Percentiles rank a stretch among this genome's conserved stretches.
phyloP scores from a whole-genome alignment of 768 basidiomycete genomes.

The Amanita pallidorosea region DNA sequence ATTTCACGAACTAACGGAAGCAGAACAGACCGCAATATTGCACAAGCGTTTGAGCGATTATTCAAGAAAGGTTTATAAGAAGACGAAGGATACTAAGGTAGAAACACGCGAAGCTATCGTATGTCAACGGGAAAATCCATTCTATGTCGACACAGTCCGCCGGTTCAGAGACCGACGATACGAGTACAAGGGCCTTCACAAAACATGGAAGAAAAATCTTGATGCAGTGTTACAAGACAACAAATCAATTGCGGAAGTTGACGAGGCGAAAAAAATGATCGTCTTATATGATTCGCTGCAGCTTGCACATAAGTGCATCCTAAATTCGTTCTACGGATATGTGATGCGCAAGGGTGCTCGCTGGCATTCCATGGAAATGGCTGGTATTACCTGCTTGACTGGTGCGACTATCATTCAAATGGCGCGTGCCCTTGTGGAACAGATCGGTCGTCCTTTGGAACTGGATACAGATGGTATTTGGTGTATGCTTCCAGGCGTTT shows the following conservation, averaged over 20 bases:
- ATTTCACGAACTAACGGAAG: slow-evolving; percentile 71
- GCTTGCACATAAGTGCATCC: slow-evolving; percentile 97
- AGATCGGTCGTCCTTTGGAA: slow-evolving; percentile 94
- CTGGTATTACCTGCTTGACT: slow-evolving; percentile 96
- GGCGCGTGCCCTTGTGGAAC: slow-evolving; percentile 94
- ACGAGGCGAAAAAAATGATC: slow-evolving; percentile 98
- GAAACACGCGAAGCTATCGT: slow-evolving; percentile 92
- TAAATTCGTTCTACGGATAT: slow-evolving; percentile 99
- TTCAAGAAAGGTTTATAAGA: slow-evolving; percentile 97
- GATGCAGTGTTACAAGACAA: slow-evolving; percentile 63
- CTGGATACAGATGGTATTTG: slow-evolving; percentile 99
- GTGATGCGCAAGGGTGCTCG: slow-evolving; percentile 99
- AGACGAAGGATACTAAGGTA: slow-evolving; percentile 94
- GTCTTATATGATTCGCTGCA: slow-evolving; percentile 97
- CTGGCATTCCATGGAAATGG: slow-evolving; percentile 99
- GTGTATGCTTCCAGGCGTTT: slow-evolving; percentile 98
- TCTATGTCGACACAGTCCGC: slow-evolving; percentile 98
- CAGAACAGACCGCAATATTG: slow-evolving; percentile 85
- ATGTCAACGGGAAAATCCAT: slow-evolving; percentile 95
- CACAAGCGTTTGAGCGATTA: slow-evolving; percentile 98
- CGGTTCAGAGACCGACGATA: slow-evolving; percentile 96
- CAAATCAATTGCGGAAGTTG: slow-evolving; percentile 72
- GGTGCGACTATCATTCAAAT: slow-evolving; percentile 98
- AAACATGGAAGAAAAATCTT: slow-evolving; percentile 99
- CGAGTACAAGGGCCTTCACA: slow-evolving; percentile 96